Evolutionary conservation across 495 filamentous ascomycete species (phyloP).

Genomic region (Haplographium delicatum): DNA sequence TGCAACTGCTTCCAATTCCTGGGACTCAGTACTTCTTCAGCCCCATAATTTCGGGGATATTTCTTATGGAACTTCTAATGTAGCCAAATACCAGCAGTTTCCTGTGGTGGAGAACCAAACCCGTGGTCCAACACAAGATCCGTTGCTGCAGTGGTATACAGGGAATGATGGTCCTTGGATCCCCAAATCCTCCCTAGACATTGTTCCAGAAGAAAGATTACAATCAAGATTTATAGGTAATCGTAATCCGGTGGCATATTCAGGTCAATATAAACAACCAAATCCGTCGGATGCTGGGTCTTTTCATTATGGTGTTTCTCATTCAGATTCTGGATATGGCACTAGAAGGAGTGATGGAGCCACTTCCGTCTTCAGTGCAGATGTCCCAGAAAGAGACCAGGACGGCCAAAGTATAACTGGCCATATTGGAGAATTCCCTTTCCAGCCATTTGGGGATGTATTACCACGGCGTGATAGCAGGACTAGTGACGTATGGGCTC

Average conservation of each 20-base stretch:
- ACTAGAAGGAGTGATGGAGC: constrained; percentile 31
- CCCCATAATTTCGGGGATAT: constrained; percentile 14
- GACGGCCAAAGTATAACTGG: constrained; percentile 23
- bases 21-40: constrained; percentile 9
- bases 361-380: constrained; percentile 22
- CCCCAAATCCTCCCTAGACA: constrained; percentile 22
- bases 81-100: constrained; percentile 11
- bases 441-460: constrained; percentile 10
- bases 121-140: constrained; percentile 13
- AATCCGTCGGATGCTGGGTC: constrained; percentile 53
- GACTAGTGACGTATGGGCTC: constrained; percentile 19
- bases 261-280: constrained; percentile 22
- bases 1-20: constrained; percentile 6
- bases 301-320: constrained; percentile 40
- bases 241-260: constrained; percentile 3
- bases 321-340: constrained; percentile 61
- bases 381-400: constrained; percentile 21
- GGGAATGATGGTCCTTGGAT: constrained; percentile 37
- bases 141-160: constrained; percentile 31
- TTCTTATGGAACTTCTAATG: constrained; percentile 8
- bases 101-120: constrained; percentile 9
- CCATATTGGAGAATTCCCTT: constrained; percentile 16
- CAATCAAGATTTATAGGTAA: constrained; percentile 15
- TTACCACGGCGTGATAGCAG: constrained; percentile 5
- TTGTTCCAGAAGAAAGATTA: constrained; percentile 14